Evolutionary conservation across 129 eudicot genomes (phyloP).

Genomic region (Pulicaria dysenterica): DNA sequence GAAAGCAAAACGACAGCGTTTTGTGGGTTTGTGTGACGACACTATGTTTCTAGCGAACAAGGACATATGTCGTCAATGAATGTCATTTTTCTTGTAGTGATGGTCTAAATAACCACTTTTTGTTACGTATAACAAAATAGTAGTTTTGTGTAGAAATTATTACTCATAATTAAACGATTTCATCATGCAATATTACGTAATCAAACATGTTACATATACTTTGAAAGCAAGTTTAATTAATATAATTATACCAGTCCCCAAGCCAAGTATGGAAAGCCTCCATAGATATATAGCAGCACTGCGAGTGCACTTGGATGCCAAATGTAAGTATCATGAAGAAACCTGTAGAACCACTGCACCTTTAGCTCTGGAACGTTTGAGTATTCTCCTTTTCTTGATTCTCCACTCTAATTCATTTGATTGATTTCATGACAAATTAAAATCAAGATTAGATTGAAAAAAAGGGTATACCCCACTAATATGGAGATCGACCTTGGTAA

Average conservation of each 20-base stretch:
- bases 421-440: background rate
- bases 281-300: constrained; percentile 49
- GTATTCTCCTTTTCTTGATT: constrained; percentile 38
- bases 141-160: too few species aligned
- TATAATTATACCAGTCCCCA: constrained; percentile 71
- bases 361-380: constrained; percentile 49
- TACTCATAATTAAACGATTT: background rate
- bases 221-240: background rate
- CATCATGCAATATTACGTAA: too few species aligned
- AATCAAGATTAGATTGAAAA: background rate
- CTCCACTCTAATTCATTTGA: constrained; percentile 39
- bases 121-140: too few species aligned
- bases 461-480: too few species aligned
- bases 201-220: background rate
- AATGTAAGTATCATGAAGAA: constrained; percentile 55
- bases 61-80: too few species aligned
- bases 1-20: too few species aligned
- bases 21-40: too few species aligned
- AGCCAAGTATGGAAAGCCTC: constrained; percentile 69
- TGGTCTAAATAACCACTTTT: too few species aligned
- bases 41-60: too few species aligned
- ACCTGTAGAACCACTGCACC: constrained; percentile 63
- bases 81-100: too few species aligned
- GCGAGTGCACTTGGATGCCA: constrained; percentile 65
- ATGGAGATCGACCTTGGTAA: too few species aligned